A percentile compares a stretch with the other conserved stretches of the same genome.
Conservation (phyloP, 148 eudicot genomes). For the Talinum fruticosum region DNA sequence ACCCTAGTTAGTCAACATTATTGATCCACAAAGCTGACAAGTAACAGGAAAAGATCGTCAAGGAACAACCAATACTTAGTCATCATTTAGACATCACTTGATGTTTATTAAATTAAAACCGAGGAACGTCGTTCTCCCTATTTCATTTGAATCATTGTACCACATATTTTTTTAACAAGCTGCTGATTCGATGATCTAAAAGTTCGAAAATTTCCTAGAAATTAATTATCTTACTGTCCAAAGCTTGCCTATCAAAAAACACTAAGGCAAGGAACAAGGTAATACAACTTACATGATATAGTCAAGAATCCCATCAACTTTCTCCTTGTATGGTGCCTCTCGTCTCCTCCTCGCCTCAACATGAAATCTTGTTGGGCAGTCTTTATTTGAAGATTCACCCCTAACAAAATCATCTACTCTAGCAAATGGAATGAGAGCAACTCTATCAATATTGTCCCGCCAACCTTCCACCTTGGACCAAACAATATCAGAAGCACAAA, state of each 20-base stretch:
- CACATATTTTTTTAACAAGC: neutral
- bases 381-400: constrained; percentile 87
- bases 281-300: constrained; percentile 69
- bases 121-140: neutral
- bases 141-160: neutral
- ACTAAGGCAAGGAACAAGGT: neutral
- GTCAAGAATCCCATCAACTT: constrained; percentile 92
- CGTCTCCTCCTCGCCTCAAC: constrained; percentile 87
- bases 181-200: neutral
- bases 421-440: constrained; percentile 85
- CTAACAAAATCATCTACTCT: constrained; percentile 82
- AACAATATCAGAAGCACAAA: constrained; percentile 69
- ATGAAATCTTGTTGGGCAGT: constrained; percentile 88
- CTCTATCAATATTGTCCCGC: constrained; percentile 77
- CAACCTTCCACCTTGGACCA: constrained; percentile 91
- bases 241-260: neutral
- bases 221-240: neutral
- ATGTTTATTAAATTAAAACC: neutral
- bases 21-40: neutral
- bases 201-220: neutral
- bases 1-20: neutral
- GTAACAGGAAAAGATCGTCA: neutral
- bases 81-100: neutral
- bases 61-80: neutral
- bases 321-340: constrained; percentile 60